These are phyloP conservation scores for Vitis hybrid DNA, from an alignment of 177 flowering plant genomes.

Conservation along the genomic window DNA sequence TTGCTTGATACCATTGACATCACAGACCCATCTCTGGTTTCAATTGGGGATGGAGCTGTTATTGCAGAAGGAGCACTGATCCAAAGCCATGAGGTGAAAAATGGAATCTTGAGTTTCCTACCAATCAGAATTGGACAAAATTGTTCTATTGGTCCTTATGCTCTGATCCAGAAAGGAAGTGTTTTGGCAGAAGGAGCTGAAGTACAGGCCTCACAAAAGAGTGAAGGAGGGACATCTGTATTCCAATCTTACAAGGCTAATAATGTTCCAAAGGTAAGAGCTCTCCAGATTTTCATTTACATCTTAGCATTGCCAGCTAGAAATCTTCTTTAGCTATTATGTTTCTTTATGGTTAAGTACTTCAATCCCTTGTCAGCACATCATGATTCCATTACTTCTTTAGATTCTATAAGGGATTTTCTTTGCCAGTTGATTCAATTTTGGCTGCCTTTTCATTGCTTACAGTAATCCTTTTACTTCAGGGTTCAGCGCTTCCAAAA, in stretches of 20 bases:
- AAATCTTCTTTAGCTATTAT: background rate
- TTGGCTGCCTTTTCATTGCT: too few species aligned
- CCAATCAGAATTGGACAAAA: conserved; percentile 61
- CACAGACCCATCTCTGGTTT: conserved; percentile 73
- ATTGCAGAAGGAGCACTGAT: conserved; percentile 76
- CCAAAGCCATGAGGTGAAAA: conserved; percentile 76
- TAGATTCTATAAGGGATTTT: too few species aligned
- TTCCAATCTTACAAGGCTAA: conserved; percentile 21
- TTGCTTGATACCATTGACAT: conserved; percentile 68
- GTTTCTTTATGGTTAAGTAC: too few species aligned
- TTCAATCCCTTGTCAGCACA: too few species aligned
- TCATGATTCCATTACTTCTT: too few species aligned
- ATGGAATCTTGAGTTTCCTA: conserved; percentile 58
- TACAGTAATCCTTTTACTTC: conserved; percentile 11
- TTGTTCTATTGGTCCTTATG: conserved; percentile 60
- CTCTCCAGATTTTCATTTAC: background rate
- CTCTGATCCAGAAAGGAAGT: conserved; percentile 67
- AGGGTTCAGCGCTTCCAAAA: conserved; percentile 26
- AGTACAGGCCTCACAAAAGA: conserved; percentile 54
- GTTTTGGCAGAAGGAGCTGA: conserved; percentile 40
- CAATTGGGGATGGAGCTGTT: conserved; percentile 67
- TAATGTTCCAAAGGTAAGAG: conserved; percentile 32
- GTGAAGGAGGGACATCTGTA: conserved; percentile 36
- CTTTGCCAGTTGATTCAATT: too few species aligned
- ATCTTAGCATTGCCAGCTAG: background rate